phyloP scores from a whole-genome alignment of 2,329 filamentous ascomycete genomes.

The Aureobasidium musti region DNA sequence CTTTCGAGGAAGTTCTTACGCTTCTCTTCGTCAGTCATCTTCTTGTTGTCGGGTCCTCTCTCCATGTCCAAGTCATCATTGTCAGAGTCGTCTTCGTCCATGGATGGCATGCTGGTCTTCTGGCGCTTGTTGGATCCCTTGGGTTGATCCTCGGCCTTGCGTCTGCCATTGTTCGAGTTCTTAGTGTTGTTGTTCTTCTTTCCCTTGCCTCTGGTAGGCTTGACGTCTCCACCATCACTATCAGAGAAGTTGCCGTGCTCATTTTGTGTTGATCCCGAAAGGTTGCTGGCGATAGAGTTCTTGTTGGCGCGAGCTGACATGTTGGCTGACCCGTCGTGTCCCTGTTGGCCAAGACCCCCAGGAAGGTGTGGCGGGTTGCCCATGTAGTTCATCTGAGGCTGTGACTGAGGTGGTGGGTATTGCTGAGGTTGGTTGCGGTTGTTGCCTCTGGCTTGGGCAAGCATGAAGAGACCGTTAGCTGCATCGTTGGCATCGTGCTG shows the following conservation, averaged over 20 bases:
- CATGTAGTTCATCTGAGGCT: slow-evolving; percentile 44
- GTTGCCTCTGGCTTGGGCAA: slow-evolving; percentile 69
- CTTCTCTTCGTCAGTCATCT: slow-evolving; percentile 99
- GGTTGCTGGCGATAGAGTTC: slow-evolving; percentile 62
- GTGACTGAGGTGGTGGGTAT: slow-evolving; percentile 49
- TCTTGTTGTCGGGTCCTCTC: slow-evolving; percentile 60
- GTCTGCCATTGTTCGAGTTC: slow-evolving; percentile 63
- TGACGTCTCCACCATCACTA: slow-evolving; percentile 65
- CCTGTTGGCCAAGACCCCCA: slow-evolving; percentile 46
- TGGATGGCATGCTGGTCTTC: slow-evolving; percentile 55
- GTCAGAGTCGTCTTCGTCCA: slow-evolving; percentile 57
- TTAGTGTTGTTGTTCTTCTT: slow-evolving; percentile 64
- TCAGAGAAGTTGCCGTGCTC: slow-evolving; percentile 70
- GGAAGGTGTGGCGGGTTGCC: slow-evolving; percentile 47
- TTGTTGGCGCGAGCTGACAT: slow-evolving; percentile 46
- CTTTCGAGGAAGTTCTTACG: slow-evolving; percentile 96
- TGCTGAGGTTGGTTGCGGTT: slow-evolving; percentile 53
- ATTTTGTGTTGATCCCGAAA: slow-evolving; percentile 48
- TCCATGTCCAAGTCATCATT: slow-evolving; percentile 56
- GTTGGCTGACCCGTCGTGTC: slow-evolving; percentile 34
- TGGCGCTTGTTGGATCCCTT: slow-evolving; percentile 73
- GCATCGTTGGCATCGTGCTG: slow-evolving; percentile 91
- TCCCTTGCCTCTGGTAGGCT: slow-evolving; percentile 66
- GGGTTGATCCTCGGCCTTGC: slow-evolving; percentile 74
- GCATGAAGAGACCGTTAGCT: slow-evolving; percentile 88